phyloP scores from a whole-genome alignment of 73 alveolate genomes.

The Urostyla sp. region DNA sequence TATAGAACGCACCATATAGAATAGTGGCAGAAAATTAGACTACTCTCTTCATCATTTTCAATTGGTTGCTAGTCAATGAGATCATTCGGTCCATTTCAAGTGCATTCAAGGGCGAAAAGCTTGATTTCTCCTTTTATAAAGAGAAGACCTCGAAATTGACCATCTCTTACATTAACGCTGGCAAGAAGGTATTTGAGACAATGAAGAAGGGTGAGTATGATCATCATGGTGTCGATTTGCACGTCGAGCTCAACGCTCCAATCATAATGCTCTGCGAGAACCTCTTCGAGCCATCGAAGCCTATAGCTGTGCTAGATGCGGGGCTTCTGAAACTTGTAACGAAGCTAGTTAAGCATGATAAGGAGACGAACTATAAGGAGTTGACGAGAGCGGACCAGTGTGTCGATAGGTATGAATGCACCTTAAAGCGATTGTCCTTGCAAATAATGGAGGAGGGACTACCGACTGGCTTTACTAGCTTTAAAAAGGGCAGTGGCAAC shows the following conservation, averaged over 20 bases:
- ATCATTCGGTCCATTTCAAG: neutral
- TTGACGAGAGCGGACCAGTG: neutral
- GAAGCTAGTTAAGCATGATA: neutral
- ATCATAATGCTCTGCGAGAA: slow-evolving; percentile 18
- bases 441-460: slow-evolving; percentile 14
- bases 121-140: slow-evolving; percentile 4
- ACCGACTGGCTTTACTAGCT: neutral
- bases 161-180: slow-evolving; percentile 17
- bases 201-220: slow-evolving; percentile 16
- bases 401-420: slow-evolving; percentile 15
- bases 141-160: slow-evolving; percentile 15
- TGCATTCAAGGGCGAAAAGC: slow-evolving; percentile 16
- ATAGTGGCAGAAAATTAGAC: neutral
- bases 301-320: slow-evolving; percentile 4
- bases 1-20: neutral
- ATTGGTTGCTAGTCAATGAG: slow-evolving; percentile 9
- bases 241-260: slow-evolving; percentile 1
- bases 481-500: neutral
- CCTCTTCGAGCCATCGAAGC: neutral
- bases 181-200: slow-evolving; percentile 12
- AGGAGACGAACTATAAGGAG: neutral
- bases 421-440: neutral
- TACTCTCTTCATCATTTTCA: neutral
- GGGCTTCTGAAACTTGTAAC: neutral
- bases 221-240: slow-evolving; percentile 14